These are phyloP conservation scores for Peterozyma toletana DNA, from an alignment of 805 yeast genomes.

Conservation along the genomic window DNA sequence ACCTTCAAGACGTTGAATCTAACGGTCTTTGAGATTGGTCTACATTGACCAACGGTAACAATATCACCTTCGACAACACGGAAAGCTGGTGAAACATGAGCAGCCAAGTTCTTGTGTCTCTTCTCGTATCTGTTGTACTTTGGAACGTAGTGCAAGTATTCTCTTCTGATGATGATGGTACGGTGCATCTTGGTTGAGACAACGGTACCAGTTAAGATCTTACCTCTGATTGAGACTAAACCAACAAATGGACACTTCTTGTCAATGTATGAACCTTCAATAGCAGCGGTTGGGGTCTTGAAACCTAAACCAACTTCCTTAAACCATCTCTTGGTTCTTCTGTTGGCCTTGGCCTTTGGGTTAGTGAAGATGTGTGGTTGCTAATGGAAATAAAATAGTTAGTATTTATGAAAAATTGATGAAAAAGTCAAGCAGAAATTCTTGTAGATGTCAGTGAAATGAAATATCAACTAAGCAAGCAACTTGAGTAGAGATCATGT, in stretches of 20 bases:
- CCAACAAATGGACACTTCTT: conserved; percentile 99
- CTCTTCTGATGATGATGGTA: conserved; percentile 99
- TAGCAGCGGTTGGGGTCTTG: conserved; percentile 99
- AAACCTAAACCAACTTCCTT: conserved; percentile 99
- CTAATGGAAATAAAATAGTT: conserved; percentile 30
- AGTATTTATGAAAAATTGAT: conserved; percentile 5
- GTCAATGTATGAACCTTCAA: conserved; percentile 98
- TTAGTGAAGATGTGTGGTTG: conserved; percentile 99
- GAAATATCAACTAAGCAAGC: too few relatives aligned
- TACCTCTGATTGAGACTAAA: conserved; percentile 97
- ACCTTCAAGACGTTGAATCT: conserved; percentile 99
- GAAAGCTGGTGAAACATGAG: conserved; percentile 99
- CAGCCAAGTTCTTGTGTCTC: conserved; percentile 99
- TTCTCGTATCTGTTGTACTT: conserved; percentile 99
- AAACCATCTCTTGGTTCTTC: conserved; percentile 99
- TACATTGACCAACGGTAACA: conserved; percentile 99
- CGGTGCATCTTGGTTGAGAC: conserved; percentile 99
- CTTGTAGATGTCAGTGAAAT: background rate
- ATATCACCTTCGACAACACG: conserved; percentile 98
- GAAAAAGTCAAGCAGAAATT: background rate
- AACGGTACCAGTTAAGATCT: conserved; percentile 98
- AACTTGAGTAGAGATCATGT: too few relatives aligned
- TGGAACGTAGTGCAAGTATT: conserved; percentile 99
- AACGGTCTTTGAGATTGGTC: conserved; percentile 99
- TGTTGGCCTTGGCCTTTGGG: conserved; percentile 98